phyloP scores from a whole-genome alignment of 2,329 filamentous ascomycete species.

The Scortechinia acanthostroma region DNA sequence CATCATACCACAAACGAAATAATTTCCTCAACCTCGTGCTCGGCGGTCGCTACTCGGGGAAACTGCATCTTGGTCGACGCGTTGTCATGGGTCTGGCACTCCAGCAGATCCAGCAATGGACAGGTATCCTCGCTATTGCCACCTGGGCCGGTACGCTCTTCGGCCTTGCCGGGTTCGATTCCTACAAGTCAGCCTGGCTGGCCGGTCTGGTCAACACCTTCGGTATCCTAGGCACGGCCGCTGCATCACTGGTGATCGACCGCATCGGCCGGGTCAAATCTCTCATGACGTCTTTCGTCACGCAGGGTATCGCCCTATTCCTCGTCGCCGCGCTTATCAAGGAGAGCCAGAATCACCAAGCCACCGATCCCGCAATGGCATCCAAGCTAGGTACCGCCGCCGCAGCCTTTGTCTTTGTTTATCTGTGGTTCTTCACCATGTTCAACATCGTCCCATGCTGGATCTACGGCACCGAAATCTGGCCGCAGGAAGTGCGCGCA shows the following conservation, averaged over 20 bases:
- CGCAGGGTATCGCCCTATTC: conserved; percentile 16
- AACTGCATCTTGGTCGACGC: conserved; percentile 26
- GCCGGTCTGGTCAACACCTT: conserved; percentile 41
- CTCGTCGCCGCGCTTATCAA: conserved; percentile 21
- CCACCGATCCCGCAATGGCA: conserved; percentile 5
- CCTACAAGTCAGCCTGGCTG: conserved; percentile 33
- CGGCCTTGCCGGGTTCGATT: conserved; percentile 19
- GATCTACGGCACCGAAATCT: conserved; percentile 20
- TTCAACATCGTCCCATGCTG: conserved; percentile 21
- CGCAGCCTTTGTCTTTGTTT: conserved; percentile 13
- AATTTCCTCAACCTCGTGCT: conserved; percentile 27
- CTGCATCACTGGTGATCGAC: conserved; percentile 40
- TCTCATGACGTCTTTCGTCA: conserved; percentile 15
- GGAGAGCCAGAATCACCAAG: conserved; percentile 9
- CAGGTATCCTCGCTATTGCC: conserved; percentile 30
- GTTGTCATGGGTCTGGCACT: conserved; percentile 28
- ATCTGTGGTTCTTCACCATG: conserved; percentile 17
- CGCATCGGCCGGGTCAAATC: conserved; percentile 28
- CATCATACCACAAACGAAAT: conserved; percentile 24
- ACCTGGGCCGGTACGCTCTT: conserved; percentile 24
- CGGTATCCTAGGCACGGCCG: conserved; percentile 39
- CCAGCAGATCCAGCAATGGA: conserved; percentile 33
- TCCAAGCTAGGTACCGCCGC: conserved; percentile 9
- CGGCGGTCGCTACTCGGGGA: conserved; percentile 22
- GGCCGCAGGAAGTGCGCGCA: no score